These are phyloP conservation scores for Pterothamnion heteromorphum DNA, from an alignment of 31 red algal species.

Conservation along the genomic window DNA sequence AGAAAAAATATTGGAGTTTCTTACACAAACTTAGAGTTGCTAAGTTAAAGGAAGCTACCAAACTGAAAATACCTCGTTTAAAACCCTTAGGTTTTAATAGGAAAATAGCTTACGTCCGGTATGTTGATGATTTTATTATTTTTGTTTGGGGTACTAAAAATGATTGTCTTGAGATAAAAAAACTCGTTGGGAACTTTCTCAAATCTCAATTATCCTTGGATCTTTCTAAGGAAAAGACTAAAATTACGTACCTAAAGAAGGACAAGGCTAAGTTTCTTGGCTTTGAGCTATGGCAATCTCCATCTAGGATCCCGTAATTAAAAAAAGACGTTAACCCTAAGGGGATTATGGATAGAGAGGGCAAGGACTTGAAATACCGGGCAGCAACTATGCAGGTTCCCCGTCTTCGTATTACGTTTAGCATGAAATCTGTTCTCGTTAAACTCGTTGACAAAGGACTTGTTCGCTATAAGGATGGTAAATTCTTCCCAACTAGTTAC, in stretches of 20 bases:
- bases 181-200: conserved; percentile 1
- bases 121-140: conserved; percentile 32
- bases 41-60: not conserved
- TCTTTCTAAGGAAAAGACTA: conserved; percentile 35
- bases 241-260: conserved; percentile 25
- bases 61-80: not conserved
- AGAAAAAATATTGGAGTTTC: not conserved
- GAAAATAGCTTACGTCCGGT: conserved; percentile 9
- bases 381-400: not conserved
- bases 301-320: not conserved
- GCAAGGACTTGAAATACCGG: not conserved
- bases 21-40: conserved; percentile 9
- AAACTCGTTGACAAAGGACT: conserved; percentile 16
- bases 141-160: conserved; percentile 34
- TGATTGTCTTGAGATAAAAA: conserved; percentile 27
- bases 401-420: not conserved
- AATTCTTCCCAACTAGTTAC: conserved; percentile 27
- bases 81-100: not conserved
- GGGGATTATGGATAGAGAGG: not conserved
- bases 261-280: conserved; percentile 28
- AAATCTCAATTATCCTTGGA: not conserved
- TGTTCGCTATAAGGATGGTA: not conserved
- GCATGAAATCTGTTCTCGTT: not conserved
- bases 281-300: conserved; percentile 23
- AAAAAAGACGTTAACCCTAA: not conserved